Evolutionary conservation across 2,329 filamentous ascomycete species (phyloP).

Genomic region (Sordariomycetes sp.): DNA sequence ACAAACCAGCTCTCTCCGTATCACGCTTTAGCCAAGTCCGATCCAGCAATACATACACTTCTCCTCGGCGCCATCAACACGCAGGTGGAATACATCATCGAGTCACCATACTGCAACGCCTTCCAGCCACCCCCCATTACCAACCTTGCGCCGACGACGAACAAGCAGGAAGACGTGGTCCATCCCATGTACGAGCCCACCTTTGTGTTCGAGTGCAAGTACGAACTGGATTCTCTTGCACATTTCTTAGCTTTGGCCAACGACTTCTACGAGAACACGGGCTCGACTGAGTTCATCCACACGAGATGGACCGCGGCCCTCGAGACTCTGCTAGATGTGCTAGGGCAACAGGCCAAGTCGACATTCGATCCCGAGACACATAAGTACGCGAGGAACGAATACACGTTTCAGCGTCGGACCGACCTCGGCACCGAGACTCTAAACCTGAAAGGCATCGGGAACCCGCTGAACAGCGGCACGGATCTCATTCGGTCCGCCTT

Average conservation of each 20-base stretch:
- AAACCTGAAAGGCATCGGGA: slow-evolving; percentile 70
- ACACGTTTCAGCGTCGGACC: slow-evolving; percentile 77
- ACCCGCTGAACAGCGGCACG: slow-evolving; percentile 74
- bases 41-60: slow-evolving; percentile 62
- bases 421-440: slow-evolving; percentile 82
- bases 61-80: slow-evolving; percentile 93
- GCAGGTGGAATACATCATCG: slow-evolving; percentile 87
- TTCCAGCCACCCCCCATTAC: slow-evolving; percentile 90
- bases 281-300: slow-evolving; percentile 66
- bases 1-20: slow-evolving; percentile 92
- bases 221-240: slow-evolving; percentile 90
- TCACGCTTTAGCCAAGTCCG: slow-evolving; percentile 69
- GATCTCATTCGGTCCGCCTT: slow-evolving; percentile 86
- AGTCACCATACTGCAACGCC: slow-evolving; percentile 93
- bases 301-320: slow-evolving; percentile 68
- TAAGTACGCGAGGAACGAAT: slow-evolving; percentile 56
- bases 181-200: slow-evolving; percentile 76
- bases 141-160: slow-evolving; percentile 55
- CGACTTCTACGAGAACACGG: slow-evolving; percentile 71
- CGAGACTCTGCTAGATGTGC: slow-evolving; percentile 56
- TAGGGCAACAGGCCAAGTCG: slow-evolving; percentile 65
- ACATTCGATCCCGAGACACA: slow-evolving; percentile 64
- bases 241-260: slow-evolving; percentile 80
- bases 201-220: slow-evolving; percentile 95
- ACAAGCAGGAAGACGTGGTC: slow-evolving; percentile 72